Evolutionary conservation across 2,329 filamentous ascomycete genomes (phyloP).

Genomic region (Aspergillaceae sp.): DNA sequence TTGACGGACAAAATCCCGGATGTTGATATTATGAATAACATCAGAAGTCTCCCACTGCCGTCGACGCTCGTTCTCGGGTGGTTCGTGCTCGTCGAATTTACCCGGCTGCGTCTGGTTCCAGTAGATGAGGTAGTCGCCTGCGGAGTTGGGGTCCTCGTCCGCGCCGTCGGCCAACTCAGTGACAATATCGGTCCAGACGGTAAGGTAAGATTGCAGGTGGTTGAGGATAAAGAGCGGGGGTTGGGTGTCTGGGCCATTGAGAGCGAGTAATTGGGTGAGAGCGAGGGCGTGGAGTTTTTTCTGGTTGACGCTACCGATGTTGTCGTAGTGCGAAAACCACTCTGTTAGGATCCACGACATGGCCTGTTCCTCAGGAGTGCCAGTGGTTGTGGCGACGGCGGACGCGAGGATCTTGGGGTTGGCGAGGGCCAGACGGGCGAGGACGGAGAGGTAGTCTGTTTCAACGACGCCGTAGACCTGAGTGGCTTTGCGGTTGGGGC

Average conservation of each 20-base stretch:
- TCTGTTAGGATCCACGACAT: constrained; percentile 39
- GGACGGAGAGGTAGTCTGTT: constrained; percentile 74
- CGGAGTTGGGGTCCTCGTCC: constrained; percentile 26
- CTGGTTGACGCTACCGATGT: constrained; percentile 37
- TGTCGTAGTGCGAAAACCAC: constrained; percentile 43
- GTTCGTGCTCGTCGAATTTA: constrained; percentile 26
- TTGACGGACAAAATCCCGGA: constrained; percentile 37
- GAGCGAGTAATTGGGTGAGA: constrained; percentile 37
- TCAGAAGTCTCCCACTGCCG: constrained; percentile 34
- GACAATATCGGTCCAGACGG: constrained; percentile 39
- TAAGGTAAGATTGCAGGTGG: constrained; percentile 39
- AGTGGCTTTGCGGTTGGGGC: constrained; percentile 62
- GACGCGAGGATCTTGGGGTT: constrained; percentile 60
- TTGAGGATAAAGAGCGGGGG: constrained; percentile 35
- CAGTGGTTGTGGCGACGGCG: constrained; percentile 35
- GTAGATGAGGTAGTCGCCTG: constrained; percentile 35
- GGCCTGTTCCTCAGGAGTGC: constrained; percentile 24
- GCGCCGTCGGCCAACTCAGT: constrained; percentile 37
- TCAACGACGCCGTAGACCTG: constrained; percentile 67
- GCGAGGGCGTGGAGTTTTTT: constrained; percentile 42
- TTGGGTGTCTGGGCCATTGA: constrained; percentile 27
- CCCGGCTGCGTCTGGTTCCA: constrained; percentile 29
- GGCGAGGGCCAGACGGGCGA: constrained; percentile 68
- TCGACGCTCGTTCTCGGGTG: constrained; percentile 35
- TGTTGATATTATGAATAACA: constrained; percentile 36